A percentile compares a stretch with the other conserved stretches of the same genome.
These are phyloP conservation scores for Skeletonema tropicum DNA, from an alignment of 108 stramenopile species.

Conservation along the genomic window DNA sequence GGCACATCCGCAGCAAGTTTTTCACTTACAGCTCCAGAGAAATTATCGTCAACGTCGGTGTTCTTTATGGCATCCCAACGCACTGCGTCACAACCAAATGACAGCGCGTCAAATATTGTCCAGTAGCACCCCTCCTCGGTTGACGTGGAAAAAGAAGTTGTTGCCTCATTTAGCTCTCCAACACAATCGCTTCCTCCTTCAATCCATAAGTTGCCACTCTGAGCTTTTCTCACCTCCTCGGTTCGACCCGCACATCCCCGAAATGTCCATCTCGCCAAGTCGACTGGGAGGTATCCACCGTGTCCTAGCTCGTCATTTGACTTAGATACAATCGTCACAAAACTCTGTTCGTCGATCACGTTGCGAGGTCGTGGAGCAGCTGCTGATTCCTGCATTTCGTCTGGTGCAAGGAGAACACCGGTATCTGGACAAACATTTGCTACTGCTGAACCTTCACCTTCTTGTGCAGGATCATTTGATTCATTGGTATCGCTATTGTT, in stretches of 20 bases:
- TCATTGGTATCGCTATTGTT: slow-evolving; percentile 11
- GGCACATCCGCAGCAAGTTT: slow-evolving; percentile 45
- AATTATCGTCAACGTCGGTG: slow-evolving; percentile 16
- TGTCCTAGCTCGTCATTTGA: slow-evolving; percentile 74
- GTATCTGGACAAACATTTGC: slow-evolving; percentile 42
- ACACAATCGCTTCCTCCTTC: neutral
- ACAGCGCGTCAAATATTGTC: slow-evolving; percentile 76
- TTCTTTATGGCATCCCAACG: slow-evolving; percentile 39
- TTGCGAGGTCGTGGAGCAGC: slow-evolving; percentile 55
- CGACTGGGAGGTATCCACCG: slow-evolving; percentile 73
- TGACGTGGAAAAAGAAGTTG: neutral
- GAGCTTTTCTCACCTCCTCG: slow-evolving; percentile 24
- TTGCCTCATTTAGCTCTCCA: neutral
- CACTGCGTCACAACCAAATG: slow-evolving; percentile 84
- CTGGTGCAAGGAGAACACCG: slow-evolving; percentile 18
- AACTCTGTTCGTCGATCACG: slow-evolving; percentile 61
- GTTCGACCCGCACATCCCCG: slow-evolving; percentile 41
- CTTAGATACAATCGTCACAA: slow-evolving; percentile 56
- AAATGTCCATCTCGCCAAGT: slow-evolving; percentile 61
- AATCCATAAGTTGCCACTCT: slow-evolving; percentile 17
- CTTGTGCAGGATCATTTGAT: slow-evolving; percentile 5
- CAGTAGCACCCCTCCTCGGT: slow-evolving; percentile 39
- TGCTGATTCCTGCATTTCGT: slow-evolving; percentile 26
- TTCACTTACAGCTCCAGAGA: neutral
- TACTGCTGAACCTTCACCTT: slow-evolving; percentile 8